A percentile compares a stretch with the other conserved stretches of the same genome.
Conservation (phyloP, 495 filamentous ascomycete species). For the Podospora anserina region DNA sequence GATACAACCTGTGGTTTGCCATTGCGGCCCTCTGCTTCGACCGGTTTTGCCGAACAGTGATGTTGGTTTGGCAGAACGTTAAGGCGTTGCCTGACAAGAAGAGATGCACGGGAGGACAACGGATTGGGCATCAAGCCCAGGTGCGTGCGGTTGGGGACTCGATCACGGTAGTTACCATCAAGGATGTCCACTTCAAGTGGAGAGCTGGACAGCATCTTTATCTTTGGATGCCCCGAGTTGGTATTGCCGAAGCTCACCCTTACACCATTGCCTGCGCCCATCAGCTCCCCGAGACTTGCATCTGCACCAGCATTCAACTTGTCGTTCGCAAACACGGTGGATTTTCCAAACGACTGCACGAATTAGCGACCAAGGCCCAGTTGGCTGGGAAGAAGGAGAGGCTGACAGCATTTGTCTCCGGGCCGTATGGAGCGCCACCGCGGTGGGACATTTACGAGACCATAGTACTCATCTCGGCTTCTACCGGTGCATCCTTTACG, state of each 20-base stretch:
- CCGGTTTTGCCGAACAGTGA: constrained; percentile 50
- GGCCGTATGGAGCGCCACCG: constrained; percentile 57
- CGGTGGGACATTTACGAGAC: constrained; percentile 59
- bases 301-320: constrained; percentile 64
- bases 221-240: constrained; percentile 66
- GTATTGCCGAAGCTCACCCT: constrained; percentile 70
- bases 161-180: constrained; percentile 66
- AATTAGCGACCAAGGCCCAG: constrained; percentile 54
- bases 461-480: constrained; percentile 56
- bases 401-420: constrained; percentile 50
- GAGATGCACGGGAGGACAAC: constrained; percentile 40
- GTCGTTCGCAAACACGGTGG: constrained; percentile 68
- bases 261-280: constrained; percentile 68
- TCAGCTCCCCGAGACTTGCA: constrained; percentile 42
- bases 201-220: constrained; percentile 75
- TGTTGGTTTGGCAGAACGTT: constrained; percentile 63
- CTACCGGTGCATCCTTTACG: constrained; percentile 56
- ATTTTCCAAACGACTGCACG: constrained; percentile 64
- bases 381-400: constrained; percentile 32
- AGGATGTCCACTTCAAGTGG: constrained; percentile 68
- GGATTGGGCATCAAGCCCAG: constrained; percentile 56
- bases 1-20: constrained; percentile 67
- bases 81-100: constrained; percentile 39
- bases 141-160: constrained; percentile 60
- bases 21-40: constrained; percentile 71